These are phyloP conservation scores for Schizonepeta tenuifolia DNA, from an alignment of 257 asterid species.

Conservation along the genomic window DNA sequence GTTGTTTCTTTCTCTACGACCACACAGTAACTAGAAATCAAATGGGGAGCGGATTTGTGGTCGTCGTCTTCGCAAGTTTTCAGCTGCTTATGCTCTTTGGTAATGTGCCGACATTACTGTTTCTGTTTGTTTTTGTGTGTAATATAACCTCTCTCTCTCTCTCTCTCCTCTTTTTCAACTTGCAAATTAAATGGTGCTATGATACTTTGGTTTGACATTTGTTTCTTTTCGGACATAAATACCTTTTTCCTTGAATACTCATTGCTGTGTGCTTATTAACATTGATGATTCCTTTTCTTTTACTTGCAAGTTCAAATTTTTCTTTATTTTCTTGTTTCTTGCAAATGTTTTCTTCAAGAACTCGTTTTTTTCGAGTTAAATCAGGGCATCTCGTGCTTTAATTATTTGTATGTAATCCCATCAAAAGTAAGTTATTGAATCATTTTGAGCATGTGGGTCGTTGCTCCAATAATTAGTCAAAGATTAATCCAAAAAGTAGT, in stretches of 20 bases:
- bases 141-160: not conserved
- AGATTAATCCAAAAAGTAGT: not conserved
- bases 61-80: conserved; percentile 44
- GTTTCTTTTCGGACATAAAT: not conserved
- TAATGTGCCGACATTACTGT: conserved; percentile 31
- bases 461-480: not conserved
- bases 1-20: not conserved
- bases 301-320: not conserved
- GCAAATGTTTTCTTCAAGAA: conserved; percentile 10
- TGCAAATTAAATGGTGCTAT: not conserved
- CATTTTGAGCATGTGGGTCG: not conserved
- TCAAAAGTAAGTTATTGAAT: not conserved
- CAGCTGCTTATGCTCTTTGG: conserved; percentile 62
- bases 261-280: not conserved
- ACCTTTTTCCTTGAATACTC: not conserved
- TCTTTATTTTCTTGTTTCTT: conserved; percentile 3
- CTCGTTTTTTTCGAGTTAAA: not conserved
- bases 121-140: conserved; percentile 1
- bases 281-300: not conserved
- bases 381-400: not conserved
- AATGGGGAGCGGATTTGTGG: conserved; percentile 51
- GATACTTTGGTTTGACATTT: not conserved
- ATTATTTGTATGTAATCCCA: not conserved
- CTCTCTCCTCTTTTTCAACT: not conserved
- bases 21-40: not conserved